Evolutionary conservation across 73 alveolate species (phyloP), one percentile per base, ranked within the genome.

Genomic region (Paramecium octaurelia): DNA sequence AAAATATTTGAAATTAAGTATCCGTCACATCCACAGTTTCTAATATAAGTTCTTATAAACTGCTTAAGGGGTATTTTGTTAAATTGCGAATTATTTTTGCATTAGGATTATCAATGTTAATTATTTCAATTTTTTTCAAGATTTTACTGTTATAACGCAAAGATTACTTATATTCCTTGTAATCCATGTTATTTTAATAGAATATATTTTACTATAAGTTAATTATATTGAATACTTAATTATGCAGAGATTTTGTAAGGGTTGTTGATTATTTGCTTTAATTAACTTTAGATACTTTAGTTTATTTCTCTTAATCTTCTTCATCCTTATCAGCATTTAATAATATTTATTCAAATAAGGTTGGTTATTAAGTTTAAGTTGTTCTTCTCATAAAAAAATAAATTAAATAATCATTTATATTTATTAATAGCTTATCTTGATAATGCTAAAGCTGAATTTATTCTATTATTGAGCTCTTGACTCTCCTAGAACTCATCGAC

Each of bases 71-170:
- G 7, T 31, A 18, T 35, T 80, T 80, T 0, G 31, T 27, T 12
- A 80, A 23, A 21, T 2, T 80, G 44, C 46, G 48, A 14, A 80
- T 42, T 3, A 80, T 20, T 23, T 80, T 80, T 21, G 29, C 27
- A 80, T 80, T 75, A 20, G 91, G 91, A 80, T 80, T 48, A 6
- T 46, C 46, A 31, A 80, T 80, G 29, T 80, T 80, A 2, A 20
- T 29, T 11, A 80, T 8, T 4, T 18, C 91, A 44, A 80, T 80
- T 35, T 80, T 80, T 48, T 80, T 43, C 12, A 80, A 23, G 4
- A 44, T 80, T 80, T 80, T 80, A 29, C 46, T 14, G 20, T 80
- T 80, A 46, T 43, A 80, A 3, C 29, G 48, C 20, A 80, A 58
- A 20, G 91, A 44, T 46, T 44, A 9, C 31, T 80, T 80, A 80